Evolutionary conservation across 2,329 filamentous ascomycete species (phyloP), one percentile per base, ranked within the genome.

Genomic region (Sporothrix brasiliensis): DNA sequence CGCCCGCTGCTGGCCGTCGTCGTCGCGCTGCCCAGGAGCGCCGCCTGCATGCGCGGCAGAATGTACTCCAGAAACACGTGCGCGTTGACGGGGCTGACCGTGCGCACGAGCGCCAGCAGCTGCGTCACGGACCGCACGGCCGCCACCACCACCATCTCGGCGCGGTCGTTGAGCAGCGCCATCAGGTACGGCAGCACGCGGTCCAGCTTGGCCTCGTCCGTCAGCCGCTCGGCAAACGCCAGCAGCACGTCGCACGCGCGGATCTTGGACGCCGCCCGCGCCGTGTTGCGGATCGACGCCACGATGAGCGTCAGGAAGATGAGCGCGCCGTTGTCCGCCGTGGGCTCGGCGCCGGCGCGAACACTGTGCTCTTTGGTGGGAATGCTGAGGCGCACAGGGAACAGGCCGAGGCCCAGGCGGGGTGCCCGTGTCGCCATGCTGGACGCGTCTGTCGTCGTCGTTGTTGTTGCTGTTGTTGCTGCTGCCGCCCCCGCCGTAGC

Each of bases 191-290:
- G 95, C 66, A 99, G 82, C 30, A 98, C 91, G 66, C 95, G 89
- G 79, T 99, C 96, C 65, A 99, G 83, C 79, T 97, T 98, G 3
- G 94, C 94, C 80, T 99, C 95, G 78, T 99, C 96, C 0, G 94
- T 97, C 30, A 98, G 81, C 71, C 92, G 87, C 80, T 98, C 94
- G 0, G 94, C 89, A 78, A 99, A 97, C 2, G 94, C 94, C 66
- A 99, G 82, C 63, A 99, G 85, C 53, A 99, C 85, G 78, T 99
- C 95, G 77, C 95, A 97, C 1, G 93, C 95, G 75, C 93, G 89
- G 54, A 97, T 85, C 74, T 93, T 91, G 34, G 94, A 92, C n/a
- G 92, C 91, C 3, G 94, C 89, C 75, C 94, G 90, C 5, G 93
- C 92, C 16, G 94, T 97, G 72, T 94, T 97, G 73, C 95, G 88